Conservation (phyloP, 2,329 filamentous ascomycete genomes). For the Cordyceps fumosorosea region DNA sequence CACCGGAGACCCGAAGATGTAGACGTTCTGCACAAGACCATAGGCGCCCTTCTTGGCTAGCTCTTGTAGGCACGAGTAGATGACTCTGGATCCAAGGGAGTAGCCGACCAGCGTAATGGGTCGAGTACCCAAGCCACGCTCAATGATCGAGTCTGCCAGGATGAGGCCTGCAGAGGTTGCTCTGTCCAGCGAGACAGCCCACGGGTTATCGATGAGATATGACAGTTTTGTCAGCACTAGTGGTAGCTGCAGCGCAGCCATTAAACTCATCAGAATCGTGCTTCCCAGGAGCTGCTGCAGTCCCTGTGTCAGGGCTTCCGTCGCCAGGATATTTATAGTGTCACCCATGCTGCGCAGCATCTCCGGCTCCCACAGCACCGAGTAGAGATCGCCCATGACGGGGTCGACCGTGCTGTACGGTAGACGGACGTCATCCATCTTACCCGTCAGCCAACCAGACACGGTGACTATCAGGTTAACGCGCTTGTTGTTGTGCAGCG, state of each 20-base stretch:
- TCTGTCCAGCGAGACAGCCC: constrained; percentile 91
- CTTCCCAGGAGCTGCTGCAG: constrained; percentile 90
- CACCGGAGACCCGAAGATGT: constrained; percentile 85
- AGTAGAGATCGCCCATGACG: constrained; percentile 97
- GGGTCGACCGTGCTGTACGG: constrained; percentile 96
- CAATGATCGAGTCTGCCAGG: constrained; percentile 86
- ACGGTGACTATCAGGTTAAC: constrained; percentile 94
- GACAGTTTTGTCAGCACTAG: constrained; percentile 88
- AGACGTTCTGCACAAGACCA: constrained; percentile 89
- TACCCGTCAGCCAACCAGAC: constrained; percentile 97
- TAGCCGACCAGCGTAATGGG: constrained; percentile 93
- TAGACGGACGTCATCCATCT: constrained; percentile 89
- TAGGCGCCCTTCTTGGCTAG: constrained; percentile 76
- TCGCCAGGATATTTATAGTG: constrained; percentile 96
- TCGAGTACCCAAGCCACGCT: constrained; percentile 82
- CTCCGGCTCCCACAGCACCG: constrained; percentile 94
- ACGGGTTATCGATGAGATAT: constrained; percentile 96
- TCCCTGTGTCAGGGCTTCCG: constrained; percentile 94
- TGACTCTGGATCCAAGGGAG: constrained; percentile 84
- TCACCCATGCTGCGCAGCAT: constrained; percentile 98
- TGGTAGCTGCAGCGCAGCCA: constrained; percentile 89
- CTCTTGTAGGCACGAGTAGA: constrained; percentile 85
- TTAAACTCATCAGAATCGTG: constrained; percentile 80
- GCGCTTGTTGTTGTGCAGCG: constrained; percentile 94
- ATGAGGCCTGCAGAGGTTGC: constrained; percentile 86